Conservation (phyloP, 805 yeast genomes). For the Candida montana region DNA sequence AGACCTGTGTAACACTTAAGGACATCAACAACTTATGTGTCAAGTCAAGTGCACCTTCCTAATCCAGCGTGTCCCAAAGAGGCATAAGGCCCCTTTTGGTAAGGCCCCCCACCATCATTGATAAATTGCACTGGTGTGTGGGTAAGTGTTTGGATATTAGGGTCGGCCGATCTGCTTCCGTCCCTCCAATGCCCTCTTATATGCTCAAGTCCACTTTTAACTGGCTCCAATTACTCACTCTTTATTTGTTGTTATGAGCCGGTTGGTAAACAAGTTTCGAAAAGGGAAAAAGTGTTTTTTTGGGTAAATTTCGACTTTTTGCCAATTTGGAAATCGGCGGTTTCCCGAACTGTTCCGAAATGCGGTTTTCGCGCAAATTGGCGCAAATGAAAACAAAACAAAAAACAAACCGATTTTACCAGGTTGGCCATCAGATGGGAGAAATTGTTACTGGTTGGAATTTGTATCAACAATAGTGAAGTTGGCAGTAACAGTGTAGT, state of each 20-base stretch:
- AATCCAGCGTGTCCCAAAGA: slow-evolving; percentile 9
- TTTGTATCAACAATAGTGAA: no score
- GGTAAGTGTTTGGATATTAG: no score
- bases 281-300: slow-evolving; percentile 10
- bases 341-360: neutral
- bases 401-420: slow-evolving; percentile 1
- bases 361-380: no score
- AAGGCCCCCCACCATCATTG: no score
- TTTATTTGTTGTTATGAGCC: neutral
- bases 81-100: slow-evolving; percentile 8
- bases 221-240: no score
- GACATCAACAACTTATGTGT: slow-evolving; percentile 2
- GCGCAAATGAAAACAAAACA: neutral
- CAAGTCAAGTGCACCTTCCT: slow-evolving; percentile 8
- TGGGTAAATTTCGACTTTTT: slow-evolving; percentile 3
- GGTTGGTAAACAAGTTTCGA: slow-evolving; percentile 1
- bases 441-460: no score
- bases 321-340: neutral
- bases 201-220: no score
- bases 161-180: no score
- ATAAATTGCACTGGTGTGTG: no score
- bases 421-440: neutral
- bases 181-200: no score
- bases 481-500: no score
- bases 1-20: neutral